Evolutionary conservation across 2,329 filamentous ascomycete genomes (phyloP).

Genomic region (Talaromyces sp.): DNA sequence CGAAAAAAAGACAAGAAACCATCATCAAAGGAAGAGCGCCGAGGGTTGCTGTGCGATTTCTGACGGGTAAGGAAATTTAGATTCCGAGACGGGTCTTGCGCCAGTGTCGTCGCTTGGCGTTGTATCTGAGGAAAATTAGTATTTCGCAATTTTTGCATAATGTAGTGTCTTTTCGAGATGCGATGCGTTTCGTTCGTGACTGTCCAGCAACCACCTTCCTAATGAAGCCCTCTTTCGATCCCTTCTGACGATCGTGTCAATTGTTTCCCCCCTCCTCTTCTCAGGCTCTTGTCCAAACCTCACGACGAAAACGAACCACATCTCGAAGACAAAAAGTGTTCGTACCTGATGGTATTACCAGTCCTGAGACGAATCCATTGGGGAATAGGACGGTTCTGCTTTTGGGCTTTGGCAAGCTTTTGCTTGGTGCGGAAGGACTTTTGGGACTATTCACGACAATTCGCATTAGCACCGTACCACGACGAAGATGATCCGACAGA

Average conservation of each 20-base stretch:
- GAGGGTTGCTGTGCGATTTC: constrained; percentile 14
- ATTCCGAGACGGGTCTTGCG: constrained; percentile 99
- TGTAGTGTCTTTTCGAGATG: not conserved
- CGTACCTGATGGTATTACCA: constrained; percentile 99
- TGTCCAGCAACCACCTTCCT: not conserved
- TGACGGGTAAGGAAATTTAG: constrained; percentile 55
- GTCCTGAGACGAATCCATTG: constrained; percentile 99
- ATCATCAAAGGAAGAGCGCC: constrained; percentile 14
- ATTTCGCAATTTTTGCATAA: not conserved
- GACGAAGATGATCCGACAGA: not conserved
- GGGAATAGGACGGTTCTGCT: constrained; percentile 99
- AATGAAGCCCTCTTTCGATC: not conserved
- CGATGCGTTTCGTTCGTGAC: not conserved
- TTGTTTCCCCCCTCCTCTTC: not conserved
- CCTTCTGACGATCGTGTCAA: not conserved
- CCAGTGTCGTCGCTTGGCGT: constrained; percentile 99
- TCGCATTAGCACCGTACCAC: not conserved
- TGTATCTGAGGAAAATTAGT: constrained; percentile 59
- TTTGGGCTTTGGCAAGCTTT: constrained; percentile 99
- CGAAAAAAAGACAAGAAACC: not conserved
- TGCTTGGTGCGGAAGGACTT: constrained; percentile 99
- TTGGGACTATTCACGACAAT: constrained; percentile 68
- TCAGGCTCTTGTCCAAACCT: not conserved
- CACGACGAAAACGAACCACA: not conserved
- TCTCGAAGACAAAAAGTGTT: not conserved